Percentiles rank a stretch among this genome's conserved stretches.
phyloP scores from a whole-genome alignment of 169 alveolate species.

The Perkinsus olseni region DNA sequence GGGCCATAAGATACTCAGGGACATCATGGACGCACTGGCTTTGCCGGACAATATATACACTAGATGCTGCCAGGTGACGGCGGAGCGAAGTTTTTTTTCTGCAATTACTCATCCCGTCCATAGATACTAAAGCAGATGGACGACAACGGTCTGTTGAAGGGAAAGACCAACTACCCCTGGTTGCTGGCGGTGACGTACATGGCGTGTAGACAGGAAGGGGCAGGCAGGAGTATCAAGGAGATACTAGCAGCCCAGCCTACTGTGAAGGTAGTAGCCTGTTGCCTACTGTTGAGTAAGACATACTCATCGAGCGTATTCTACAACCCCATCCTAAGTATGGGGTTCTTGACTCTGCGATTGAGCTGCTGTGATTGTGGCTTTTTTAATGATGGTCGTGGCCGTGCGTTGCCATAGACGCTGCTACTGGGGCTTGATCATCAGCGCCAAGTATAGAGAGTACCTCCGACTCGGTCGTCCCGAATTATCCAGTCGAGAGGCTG shows the following conservation, averaged over 20 bases:
- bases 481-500: too few relatives aligned
- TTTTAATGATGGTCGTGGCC: too few relatives aligned
- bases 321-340: too few relatives aligned
- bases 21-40: neutral
- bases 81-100: neutral
- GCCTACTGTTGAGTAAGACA: too few relatives aligned
- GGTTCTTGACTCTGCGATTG: too few relatives aligned
- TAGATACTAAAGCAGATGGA: neutral
- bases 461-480: too few relatives aligned
- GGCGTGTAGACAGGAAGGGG: neutral
- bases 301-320: too few relatives aligned
- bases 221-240: neutral
- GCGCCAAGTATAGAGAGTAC: too few relatives aligned
- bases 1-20: neutral
- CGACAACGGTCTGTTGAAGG: neutral
- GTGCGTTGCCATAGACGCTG: too few relatives aligned
- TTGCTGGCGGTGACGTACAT: neutral
- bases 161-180: neutral
- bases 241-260: neutral
- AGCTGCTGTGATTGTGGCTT: too few relatives aligned
- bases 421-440: too few relatives aligned
- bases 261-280: neutral
- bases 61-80: neutral
- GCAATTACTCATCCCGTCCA: neutral
- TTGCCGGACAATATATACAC: neutral